phyloP scores from a whole-genome alignment of 202 grass and related monocot genomes.

The Eragrostis tef region DNA sequence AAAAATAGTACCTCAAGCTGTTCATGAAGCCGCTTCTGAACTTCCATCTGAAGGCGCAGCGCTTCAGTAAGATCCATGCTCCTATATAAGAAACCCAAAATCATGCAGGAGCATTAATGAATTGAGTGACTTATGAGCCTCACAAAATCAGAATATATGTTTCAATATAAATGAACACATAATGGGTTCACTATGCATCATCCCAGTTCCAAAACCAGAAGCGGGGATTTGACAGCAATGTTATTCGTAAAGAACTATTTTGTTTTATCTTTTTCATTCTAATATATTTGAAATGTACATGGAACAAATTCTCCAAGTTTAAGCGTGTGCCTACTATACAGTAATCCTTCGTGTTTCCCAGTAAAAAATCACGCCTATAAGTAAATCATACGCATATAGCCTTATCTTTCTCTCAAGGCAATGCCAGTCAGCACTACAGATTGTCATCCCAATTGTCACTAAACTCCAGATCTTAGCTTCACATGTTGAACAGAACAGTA shows the following conservation, averaged over 20 bases:
- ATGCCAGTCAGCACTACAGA: conserved; percentile 22
- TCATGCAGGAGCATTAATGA: conserved; percentile 26
- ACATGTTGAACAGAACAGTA: conserved; percentile 27
- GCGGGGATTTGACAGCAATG: background rate
- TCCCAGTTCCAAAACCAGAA: conserved; percentile 17
- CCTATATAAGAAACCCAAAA: conserved; percentile 58
- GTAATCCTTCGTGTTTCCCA: conserved; percentile 8
- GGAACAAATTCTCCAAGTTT: background rate
- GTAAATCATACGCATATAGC: conserved; percentile 12
- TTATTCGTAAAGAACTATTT: background rate
- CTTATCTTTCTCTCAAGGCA: conserved; percentile 28
- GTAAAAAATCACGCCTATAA: conserved; percentile 20
- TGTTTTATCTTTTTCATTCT: background rate
- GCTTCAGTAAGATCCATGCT: conserved; percentile 94
- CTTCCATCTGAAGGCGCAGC: conserved; percentile 91
- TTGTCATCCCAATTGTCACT: background rate
- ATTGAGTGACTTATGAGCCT: conserved; percentile 20
- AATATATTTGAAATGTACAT: conserved; percentile 15
- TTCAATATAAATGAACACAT: conserved; percentile 25
- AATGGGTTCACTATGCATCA: conserved; percentile 11
- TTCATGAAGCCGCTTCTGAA: conserved; percentile 97
- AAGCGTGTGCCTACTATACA: background rate
- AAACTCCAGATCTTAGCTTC: conserved; percentile 21
- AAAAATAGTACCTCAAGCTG: conserved; percentile 82
- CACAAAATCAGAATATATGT: conserved; percentile 4